Evolutionary conservation across 352 stramenopile species (phyloP), one percentile per base, ranked within the genome.

Genomic region (Phytophthora crassamura): DNA sequence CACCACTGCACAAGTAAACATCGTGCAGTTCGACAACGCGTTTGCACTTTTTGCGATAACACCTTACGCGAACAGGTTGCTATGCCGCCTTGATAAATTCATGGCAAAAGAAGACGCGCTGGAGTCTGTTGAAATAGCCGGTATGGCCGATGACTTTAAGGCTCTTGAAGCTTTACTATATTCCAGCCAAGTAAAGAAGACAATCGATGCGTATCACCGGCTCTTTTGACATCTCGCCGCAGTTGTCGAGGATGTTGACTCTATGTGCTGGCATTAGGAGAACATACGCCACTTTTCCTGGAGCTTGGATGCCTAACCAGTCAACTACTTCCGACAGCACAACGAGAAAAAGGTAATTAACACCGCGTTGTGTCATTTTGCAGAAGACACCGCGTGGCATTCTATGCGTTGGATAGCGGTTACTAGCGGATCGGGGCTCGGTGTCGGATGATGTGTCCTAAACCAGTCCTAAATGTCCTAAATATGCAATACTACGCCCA

Each of bases 381-480:
- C 61, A 36, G 56, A 67, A 7, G 34, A 60, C 8, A 67, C 41
- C 40, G 5, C 15, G 10, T 68, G 57, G 66, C 50, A 64, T 55
- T 78, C 70, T 8, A 64, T 78, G 66, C 47, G 65, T 16, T 78
- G 70, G 70, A 59, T 78, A 50, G 25, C 43, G 34, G 25, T n/a
- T 38, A 46, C 34, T 51, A 25, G 45, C 33, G 7, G 52, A 65
- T 18, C 34, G 42, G n/a, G n/a, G n/a, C n/a, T n/a, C n/a, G n/a
- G n/a, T n/a, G n/a, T n/a, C n/a, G n/a, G n/a, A n/a, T n/a, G n/a
- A n/a, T n/a, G n/a, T n/a, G n/a, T n/a, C n/a, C n/a, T n/a, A n/a
- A n/a, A n/a, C n/a, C n/a, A n/a, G n/a, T n/a, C n/a, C n/a, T n/a
- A n/a, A n/a, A n/a, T n/a, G n/a, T n/a, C n/a, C n/a, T n/a, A n/a